Evolutionary conservation across 768 basidiomycete species (phyloP).

Genomic region (Hydnomerulius pinastri): DNA sequence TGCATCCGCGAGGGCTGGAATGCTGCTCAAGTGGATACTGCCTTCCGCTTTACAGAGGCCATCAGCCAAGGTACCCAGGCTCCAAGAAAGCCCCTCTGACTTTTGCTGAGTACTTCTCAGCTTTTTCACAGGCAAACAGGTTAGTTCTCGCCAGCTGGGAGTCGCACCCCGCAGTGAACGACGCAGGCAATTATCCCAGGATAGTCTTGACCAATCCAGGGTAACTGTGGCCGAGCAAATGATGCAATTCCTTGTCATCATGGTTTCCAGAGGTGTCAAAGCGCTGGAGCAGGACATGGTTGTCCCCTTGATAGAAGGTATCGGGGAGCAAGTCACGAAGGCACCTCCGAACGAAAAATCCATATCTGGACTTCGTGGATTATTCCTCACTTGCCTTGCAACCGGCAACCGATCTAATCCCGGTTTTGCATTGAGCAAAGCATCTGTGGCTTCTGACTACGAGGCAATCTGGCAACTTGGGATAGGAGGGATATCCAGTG

Average conservation of each 20-base stretch:
- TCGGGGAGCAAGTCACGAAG: constrained; percentile 17
- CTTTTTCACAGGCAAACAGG: constrained; percentile 13
- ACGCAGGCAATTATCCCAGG: constrained; percentile 16
- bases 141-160: constrained; percentile 5
- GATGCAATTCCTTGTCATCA: constrained; percentile 27
- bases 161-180: neutral
- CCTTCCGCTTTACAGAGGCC: constrained; percentile 9
- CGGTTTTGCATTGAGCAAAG: constrained; percentile 9
- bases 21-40: constrained; percentile 13
- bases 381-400: constrained; percentile 38
- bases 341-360: constrained; percentile 1
- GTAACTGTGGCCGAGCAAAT: constrained; percentile 15
- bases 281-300: constrained; percentile 2
- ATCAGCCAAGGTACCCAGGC: constrained; percentile 24
- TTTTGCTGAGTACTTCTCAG: constrained; percentile 13
- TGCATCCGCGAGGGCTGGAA: constrained; percentile 25
- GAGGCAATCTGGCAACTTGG: constrained; percentile 42
- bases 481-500: constrained; percentile 21
- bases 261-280: constrained; percentile 21
- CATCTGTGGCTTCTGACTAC: constrained; percentile 21
- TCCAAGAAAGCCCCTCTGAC: neutral
- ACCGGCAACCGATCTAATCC: constrained; percentile 16
- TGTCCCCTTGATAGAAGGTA: constrained; percentile 14
- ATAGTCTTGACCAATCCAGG: neutral
- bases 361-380: constrained; percentile 31